phyloP scores from a whole-genome alignment of 805 yeast species.

The Saccharomyces eubayanus region DNA sequence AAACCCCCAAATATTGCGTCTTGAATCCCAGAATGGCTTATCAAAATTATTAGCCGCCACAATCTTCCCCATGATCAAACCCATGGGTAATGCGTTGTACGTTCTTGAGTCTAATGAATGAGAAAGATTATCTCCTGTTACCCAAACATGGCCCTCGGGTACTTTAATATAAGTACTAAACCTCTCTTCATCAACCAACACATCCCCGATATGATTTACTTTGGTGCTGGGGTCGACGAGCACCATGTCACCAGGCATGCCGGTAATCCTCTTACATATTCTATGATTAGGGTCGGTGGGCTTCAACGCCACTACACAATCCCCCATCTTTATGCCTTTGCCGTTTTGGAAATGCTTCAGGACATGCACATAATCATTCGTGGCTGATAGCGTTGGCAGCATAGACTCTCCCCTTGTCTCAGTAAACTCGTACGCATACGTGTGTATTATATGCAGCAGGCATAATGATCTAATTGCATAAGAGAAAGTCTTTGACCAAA shows the following conservation, averaged over 20 bases:
- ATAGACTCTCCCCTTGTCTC: conserved; percentile 89
- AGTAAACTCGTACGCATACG: conserved; percentile 62
- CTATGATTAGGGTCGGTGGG: conserved; percentile 82
- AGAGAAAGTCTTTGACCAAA: conserved; percentile 30
- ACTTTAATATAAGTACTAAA: conserved; percentile 53
- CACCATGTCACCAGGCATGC: conserved; percentile 90
- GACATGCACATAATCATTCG: conserved; percentile 73
- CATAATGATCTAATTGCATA: conserved; percentile 56
- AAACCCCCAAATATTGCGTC: conserved; percentile 41
- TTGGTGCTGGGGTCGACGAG: conserved; percentile 66
- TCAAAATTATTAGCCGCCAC: conserved; percentile 58
- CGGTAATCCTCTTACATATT: conserved; percentile 88
- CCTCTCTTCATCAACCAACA: conserved; percentile 12
- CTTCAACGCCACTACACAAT: conserved; percentile 76
- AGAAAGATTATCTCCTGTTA: conserved; percentile 87
- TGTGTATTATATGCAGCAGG: conserved; percentile 56
- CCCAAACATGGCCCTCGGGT: conserved; percentile 95
- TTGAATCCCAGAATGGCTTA: conserved; percentile 35
- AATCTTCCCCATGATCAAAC: conserved; percentile 77
- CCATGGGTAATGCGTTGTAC: conserved; percentile 87
- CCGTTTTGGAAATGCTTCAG: conserved; percentile 59
- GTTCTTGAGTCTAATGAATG: conserved; percentile 84
- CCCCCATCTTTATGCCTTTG: conserved; percentile 65
- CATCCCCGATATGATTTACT: conserved; percentile 6
- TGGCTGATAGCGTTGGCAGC: conserved; percentile 78